Evolutionary conservation across 2,329 filamentous ascomycete species (phyloP), one percentile per base, ranked within the genome.

Genomic region (Chrysosporium keratinophilum): DNA sequence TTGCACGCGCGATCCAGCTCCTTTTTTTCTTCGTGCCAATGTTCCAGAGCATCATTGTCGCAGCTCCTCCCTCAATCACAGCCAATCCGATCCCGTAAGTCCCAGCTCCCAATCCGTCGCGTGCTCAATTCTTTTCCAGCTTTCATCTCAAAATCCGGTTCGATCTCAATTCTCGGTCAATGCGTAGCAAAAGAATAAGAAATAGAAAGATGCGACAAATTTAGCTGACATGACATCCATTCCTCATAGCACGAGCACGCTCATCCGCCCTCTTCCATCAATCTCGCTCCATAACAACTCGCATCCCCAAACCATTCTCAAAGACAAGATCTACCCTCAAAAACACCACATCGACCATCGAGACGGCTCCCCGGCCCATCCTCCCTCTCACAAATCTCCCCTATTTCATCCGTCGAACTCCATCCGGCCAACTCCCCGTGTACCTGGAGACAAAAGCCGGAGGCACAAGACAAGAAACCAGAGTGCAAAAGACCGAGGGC

Each of bases 401-500:
- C 10, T 95, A 89, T 74, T 78, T 83, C 62, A 78, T 97, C 59
- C 75, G 76, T 50, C 84, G 88, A 57, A 91, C 88, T 2, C 72
- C 76, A 1, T 83, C 80, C 37, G 79, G 82, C 46, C 81, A 88
- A 60, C 74, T 93, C 2, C 82, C 88, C 20, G 79, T 97, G 43
- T 98, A 97, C 72, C 75, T 82, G 14, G 76, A 82, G 60, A 74
- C 72, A 59, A 90, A 87, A 73, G 77, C 81, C 11, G 88, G 88
- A 50, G 87, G 88, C 12, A 93, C 87, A 59, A 76, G 83, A 65
- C 80, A 82, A 62, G 71, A 86, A 63, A 94, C 91, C 4, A 70
- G 81, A 54, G 72, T 98, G 54, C 85, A 88, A 67, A 89, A 87
- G 70, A 78, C 91, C 48, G 82, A 88, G 54, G 93, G 93, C 14